These are phyloP conservation scores for Cytospora piceae DNA, from an alignment of 2,329 filamentous ascomycete species.

Conservation along the genomic window DNA sequence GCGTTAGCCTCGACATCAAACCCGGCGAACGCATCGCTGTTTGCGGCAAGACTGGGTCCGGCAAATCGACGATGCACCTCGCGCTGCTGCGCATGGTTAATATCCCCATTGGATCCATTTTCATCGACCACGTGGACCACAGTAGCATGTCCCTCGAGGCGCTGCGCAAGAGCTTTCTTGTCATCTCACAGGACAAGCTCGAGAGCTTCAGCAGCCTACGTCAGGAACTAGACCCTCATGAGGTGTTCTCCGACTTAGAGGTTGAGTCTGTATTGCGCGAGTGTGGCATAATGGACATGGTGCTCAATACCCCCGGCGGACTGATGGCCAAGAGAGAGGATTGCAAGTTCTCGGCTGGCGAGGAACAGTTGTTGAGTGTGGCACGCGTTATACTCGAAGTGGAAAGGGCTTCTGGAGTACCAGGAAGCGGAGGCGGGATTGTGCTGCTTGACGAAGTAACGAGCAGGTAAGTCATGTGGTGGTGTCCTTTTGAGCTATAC, in stretches of 20 bases:
- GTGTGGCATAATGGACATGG: conserved; percentile 45
- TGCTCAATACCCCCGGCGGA: conserved; percentile 39
- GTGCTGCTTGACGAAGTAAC: conserved; percentile 58
- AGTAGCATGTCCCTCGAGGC: conserved; percentile 61
- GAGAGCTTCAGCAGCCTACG: conserved; percentile 5
- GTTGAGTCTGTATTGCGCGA: conserved; percentile 43
- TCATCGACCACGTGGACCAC: conserved; percentile 65
- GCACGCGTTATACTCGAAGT: conserved; percentile 64
- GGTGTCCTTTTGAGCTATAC: neutral
- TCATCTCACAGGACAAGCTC: conserved; percentile 65
- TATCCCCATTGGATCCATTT: conserved; percentile 56
- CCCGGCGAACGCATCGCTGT: conserved; percentile 44
- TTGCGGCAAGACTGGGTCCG: conserved; percentile 11
- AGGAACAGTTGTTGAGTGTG: conserved; percentile 47
- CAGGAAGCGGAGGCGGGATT: conserved; percentile 51
- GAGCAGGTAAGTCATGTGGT: conserved; percentile 12
- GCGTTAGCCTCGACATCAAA: conserved; percentile 42
- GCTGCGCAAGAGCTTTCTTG: conserved; percentile 65
- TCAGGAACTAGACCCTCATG: conserved; percentile 22
- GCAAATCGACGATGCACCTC: conserved; percentile 14
- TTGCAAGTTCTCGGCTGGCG: conserved; percentile 42
- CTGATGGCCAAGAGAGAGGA: conserved; percentile 38
- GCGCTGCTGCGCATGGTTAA: conserved; percentile 44
- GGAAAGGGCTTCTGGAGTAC: conserved; percentile 53
- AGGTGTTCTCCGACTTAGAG: conserved; percentile 39